A percentile compares a stretch with the other conserved stretches of the same genome.
phyloP scores from a whole-genome alignment of 805 yeast species.

The Monosporozyma siamensis region DNA sequence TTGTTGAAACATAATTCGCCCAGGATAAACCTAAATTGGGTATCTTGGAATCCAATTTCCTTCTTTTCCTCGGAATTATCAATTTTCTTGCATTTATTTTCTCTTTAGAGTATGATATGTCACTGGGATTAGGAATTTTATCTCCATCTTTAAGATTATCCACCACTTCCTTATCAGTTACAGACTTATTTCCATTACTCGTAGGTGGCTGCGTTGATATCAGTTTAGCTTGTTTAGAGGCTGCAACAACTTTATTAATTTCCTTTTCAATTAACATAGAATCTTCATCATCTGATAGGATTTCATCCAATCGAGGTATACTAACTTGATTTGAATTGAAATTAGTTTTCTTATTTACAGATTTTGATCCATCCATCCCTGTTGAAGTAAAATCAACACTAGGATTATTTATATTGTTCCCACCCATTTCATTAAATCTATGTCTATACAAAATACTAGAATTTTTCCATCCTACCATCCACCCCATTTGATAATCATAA shows the following conservation, averaged over 20 bases:
- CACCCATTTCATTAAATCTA: conserved; percentile 8
- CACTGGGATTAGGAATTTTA: not conserved
- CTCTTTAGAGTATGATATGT: not conserved
- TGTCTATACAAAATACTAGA: conserved; percentile 30
- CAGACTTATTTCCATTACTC: too few species aligned
- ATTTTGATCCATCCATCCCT: not conserved
- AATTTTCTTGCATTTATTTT: not conserved
- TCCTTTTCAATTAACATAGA: conserved; percentile 19
- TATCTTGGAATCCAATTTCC: conserved; percentile 29
- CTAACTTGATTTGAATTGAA: not conserved
- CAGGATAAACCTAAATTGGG: conserved; percentile 51
- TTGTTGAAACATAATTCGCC: conserved; percentile 42
- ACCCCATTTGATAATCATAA: conserved; percentile 59
- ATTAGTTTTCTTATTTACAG: not conserved
- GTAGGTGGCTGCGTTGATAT: not conserved
- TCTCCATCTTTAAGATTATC: not conserved
- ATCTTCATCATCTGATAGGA: conserved; percentile 27
- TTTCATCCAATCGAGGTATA: conserved; percentile 5
- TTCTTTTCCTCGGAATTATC: conserved; percentile 17
- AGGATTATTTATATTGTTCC: not conserved
- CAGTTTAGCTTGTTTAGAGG: not conserved
- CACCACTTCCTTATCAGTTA: too few species aligned
- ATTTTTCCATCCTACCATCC: conserved; percentile 68
- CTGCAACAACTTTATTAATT: conserved; percentile 7
- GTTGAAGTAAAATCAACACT: not conserved